Base-by-base conservation (phyloP, 768 basidiomycete genomes). In the Mycena leptocephala region DNA sequence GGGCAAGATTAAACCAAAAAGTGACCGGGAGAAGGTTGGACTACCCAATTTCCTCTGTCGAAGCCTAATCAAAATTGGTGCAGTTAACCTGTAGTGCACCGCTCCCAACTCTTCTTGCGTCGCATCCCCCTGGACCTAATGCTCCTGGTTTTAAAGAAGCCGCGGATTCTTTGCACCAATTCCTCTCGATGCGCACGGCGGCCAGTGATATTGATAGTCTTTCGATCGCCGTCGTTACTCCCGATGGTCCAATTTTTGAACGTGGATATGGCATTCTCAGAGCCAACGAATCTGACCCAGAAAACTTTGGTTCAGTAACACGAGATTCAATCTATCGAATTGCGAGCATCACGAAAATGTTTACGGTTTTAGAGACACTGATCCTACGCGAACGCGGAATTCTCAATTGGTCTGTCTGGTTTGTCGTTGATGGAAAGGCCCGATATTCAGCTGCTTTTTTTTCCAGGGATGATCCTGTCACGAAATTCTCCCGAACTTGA, bases 311-410 rank as follows among this genome's bases (percentile, higher is more conserved):
- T 6, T 80, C 79, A 0, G 84, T 88, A 1, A 81, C 86, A n/a
- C 83, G 85, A 64, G 79, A 90, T 77, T 88, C 90, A 0, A 85
- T 90, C 62, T 92, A 91, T 76, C 85, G 92, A 32, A 83, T 91
- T 30, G 90, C 90, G 2, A 90, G 88, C 48, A 86, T 90, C 69
- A 87, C 88, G 8, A 92, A 92, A 80, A 81, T 91, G 72, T 90
- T 91, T 77, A 85, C 87, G 5, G 85, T 86, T 0, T 76, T 90
- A 6, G 89, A 92, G 76, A 89, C 88, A 0, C 78, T 89, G 48
- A 85, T 92, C 14, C 81, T 92, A 28, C 85, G 88, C 43, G 88
- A 91, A 76, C 84, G 84, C 56, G 90, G 90, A 3, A 76, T 78
- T 2, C 78, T 89, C 67, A 83, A 77, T 56, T 83, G 88, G 87